Evolutionary conservation across 2,329 filamentous ascomycete species (phyloP).

Genomic region (Aspergillus sp.): DNA sequence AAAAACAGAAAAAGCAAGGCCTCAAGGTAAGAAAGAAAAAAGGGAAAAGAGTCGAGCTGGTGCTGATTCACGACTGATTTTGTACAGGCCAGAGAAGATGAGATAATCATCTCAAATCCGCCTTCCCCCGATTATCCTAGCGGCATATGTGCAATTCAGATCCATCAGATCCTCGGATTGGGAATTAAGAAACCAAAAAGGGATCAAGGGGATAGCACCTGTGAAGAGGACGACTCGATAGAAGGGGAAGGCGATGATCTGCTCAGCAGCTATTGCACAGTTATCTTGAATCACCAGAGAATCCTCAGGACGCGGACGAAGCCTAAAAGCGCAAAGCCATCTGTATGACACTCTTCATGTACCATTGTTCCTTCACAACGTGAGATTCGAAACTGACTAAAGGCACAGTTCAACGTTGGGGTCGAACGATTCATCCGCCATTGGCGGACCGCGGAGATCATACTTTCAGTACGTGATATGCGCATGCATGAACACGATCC

Average conservation of each 20-base stretch:
- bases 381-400: not conserved
- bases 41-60: not conserved
- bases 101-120: not conserved
- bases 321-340: not conserved
- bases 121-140: constrained; percentile 1
- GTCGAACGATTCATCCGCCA: not conserved
- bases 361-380: not conserved
- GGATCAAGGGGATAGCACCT: not conserved
- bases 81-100: not conserved
- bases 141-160: not conserved
- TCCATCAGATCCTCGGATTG: not conserved
- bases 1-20: not conserved
- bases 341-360: not conserved
- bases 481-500: not conserved
- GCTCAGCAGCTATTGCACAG: not conserved
- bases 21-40: not conserved
- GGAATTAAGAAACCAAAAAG: not conserved
- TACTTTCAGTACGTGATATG: not conserved
- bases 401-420: not conserved
- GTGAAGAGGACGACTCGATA: not conserved
- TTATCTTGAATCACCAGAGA: not conserved
- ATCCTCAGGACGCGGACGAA: not conserved
- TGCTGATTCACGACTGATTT: not conserved
- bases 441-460: not conserved
- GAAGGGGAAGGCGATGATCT: not conserved